phyloP scores from a whole-genome alignment of 2,329 filamentous ascomycete species.

The Pestalotiopsis fici region DNA sequence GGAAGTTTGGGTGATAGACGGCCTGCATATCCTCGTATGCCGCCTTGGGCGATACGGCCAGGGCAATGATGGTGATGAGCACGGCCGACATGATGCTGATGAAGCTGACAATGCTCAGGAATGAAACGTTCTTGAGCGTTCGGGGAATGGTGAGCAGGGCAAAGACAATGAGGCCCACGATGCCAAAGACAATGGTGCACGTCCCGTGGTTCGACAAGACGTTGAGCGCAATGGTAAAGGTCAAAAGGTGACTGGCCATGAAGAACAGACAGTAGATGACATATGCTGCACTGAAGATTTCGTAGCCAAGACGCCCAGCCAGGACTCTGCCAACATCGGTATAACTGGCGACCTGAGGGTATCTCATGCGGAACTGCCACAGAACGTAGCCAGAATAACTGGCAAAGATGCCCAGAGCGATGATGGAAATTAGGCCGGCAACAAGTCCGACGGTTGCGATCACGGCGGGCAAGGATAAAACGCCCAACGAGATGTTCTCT shows the following conservation, averaged over 20 bases:
- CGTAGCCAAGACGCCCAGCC: slow-evolving; percentile 53
- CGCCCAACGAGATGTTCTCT: slow-evolving; percentile 44
- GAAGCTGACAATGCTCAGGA: slow-evolving; percentile 63
- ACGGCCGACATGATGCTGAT: slow-evolving; percentile 63
- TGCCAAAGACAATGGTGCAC: slow-evolving; percentile 64
- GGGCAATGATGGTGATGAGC: slow-evolving; percentile 62
- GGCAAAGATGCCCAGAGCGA: slow-evolving; percentile 66
- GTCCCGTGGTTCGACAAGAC: slow-evolving; percentile 58
- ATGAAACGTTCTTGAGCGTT: slow-evolving; percentile 63
- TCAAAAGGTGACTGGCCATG: slow-evolving; percentile 68
- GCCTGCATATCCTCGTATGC: slow-evolving; percentile 32
- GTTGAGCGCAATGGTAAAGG: slow-evolving; percentile 68
- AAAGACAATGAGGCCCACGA: slow-evolving; percentile 58
- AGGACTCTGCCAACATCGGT: slow-evolving; percentile 65
- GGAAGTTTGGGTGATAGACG: slow-evolving; percentile 41
- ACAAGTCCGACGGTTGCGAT: slow-evolving; percentile 71
- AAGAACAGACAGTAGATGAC: slow-evolving; percentile 66
- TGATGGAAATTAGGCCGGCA: slow-evolving; percentile 69
- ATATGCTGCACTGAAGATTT: slow-evolving; percentile 60
- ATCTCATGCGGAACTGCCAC: slow-evolving; percentile 70
- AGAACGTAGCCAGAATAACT: slow-evolving; percentile 57
- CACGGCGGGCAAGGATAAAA: slow-evolving; percentile 74
- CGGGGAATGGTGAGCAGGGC: slow-evolving; percentile 61
- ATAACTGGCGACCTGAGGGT: slow-evolving; percentile 68
- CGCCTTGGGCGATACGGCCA: slow-evolving; percentile 47